These are phyloP conservation scores for Mycena kentingensis DNA, from an alignment of 768 basidiomycete species.

Conservation along the genomic window DNA sequence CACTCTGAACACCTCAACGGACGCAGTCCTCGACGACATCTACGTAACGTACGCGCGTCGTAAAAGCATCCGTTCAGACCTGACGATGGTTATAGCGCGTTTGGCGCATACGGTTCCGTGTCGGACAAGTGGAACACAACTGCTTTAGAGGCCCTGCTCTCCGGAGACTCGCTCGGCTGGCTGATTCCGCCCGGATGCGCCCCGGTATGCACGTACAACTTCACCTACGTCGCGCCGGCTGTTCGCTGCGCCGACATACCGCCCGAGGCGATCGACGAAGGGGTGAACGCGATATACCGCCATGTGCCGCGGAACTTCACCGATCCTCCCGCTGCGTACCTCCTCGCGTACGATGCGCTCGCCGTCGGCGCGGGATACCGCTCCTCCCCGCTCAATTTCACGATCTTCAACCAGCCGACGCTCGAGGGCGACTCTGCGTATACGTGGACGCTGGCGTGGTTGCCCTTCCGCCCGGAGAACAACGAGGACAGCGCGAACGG, in stretches of 20 bases:
- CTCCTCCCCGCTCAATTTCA: conserved; percentile 7
- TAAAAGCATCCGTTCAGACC: background rate
- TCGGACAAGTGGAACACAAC: conserved; percentile 4
- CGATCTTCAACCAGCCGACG: background rate
- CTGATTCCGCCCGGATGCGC: conserved; percentile 11
- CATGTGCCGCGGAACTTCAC: conserved; percentile 3
- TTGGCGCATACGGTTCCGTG: background rate
- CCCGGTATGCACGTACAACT: conserved; percentile 9
- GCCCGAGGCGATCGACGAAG: conserved; percentile 7
- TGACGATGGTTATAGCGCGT: background rate
- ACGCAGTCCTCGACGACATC: conserved; percentile 1
- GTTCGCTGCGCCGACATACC: conserved; percentile 6
- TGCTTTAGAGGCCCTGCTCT: background rate
- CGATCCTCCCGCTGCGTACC: conserved; percentile 7
- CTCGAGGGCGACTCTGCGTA: background rate
- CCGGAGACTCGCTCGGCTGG: conserved; percentile 4
- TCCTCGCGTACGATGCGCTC: conserved; percentile 7
- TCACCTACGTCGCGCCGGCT: conserved; percentile 13
- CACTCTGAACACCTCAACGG: conserved; percentile 8
- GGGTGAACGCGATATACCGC: background rate
- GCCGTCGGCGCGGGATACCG: background rate
- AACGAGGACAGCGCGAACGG: background rate
- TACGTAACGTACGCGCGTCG: background rate
- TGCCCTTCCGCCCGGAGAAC: conserved; percentile 6
- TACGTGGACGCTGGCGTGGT: conserved; percentile 1